These are phyloP conservation scores for Euptelea pleiosperma DNA, from an alignment of 164 flowering plant species.

Conservation along the genomic window DNA sequence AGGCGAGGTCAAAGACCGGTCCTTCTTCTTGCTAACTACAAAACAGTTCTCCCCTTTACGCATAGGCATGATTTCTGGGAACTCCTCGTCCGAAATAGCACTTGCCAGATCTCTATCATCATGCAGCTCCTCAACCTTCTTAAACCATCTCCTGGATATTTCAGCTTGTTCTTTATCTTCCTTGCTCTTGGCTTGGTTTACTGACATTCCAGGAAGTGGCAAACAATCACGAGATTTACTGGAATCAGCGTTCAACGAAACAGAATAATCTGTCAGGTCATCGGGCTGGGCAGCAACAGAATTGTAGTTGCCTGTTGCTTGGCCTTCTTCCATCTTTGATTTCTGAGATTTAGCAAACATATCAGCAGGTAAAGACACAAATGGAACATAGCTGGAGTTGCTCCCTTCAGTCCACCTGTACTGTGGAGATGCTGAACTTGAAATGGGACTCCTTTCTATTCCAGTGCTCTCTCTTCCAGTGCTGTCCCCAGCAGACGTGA, in stretches of 20 bases:
- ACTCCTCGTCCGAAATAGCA: slow-evolving; percentile 70
- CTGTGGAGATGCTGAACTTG: neutral
- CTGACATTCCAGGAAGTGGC: slow-evolving; percentile 24
- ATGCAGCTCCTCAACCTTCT: slow-evolving; percentile 69
- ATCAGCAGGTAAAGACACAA: slow-evolving; percentile 68
- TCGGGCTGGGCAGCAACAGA: slow-evolving; percentile 11
- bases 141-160: slow-evolving; percentile 74
- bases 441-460: neutral
- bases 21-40: slow-evolving; percentile 78
- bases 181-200: slow-evolving; percentile 21
- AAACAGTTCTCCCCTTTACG: slow-evolving; percentile 84
- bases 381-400: slow-evolving; percentile 50
- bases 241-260: too few relatives aligned
- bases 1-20: slow-evolving; percentile 77
- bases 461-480: slow-evolving; percentile 4
- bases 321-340: slow-evolving; percentile 16
- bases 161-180: slow-evolving; percentile 42
- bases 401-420: slow-evolving; percentile 20
- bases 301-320: neutral
- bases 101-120: slow-evolving; percentile 51
- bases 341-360: slow-evolving; percentile 53
- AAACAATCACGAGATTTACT: slow-evolving; percentile 16
- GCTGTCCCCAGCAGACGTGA: neutral
- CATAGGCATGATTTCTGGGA: slow-evolving; percentile 89
- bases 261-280: slow-evolving; percentile 11